These are phyloP conservation scores for Candida jianshihensis DNA, from an alignment of 805 yeast genomes.

Conservation along the genomic window DNA sequence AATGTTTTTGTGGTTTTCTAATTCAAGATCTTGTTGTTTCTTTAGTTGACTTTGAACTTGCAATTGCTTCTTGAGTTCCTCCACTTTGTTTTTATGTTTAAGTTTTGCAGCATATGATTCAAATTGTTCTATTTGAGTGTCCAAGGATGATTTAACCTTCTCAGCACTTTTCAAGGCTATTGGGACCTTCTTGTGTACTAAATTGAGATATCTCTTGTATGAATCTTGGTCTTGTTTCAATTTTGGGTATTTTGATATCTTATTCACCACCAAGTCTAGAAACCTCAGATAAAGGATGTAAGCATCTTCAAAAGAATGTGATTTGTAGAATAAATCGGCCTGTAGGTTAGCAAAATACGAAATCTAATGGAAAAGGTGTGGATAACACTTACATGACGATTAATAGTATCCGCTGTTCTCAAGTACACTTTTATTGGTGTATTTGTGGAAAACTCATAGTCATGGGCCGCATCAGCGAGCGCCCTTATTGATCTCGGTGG, in stretches of 20 bases:
- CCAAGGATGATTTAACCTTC: slow-evolving; percentile 22
- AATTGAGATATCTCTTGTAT: slow-evolving; percentile 8
- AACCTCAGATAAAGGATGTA: slow-evolving; percentile 52
- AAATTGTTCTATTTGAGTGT: slow-evolving; percentile 26
- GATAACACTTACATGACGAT: slow-evolving; percentile 31
- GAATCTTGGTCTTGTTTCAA: slow-evolving; percentile 20
- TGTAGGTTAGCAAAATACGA: too few species aligned
- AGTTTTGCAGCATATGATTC: slow-evolving; percentile 17
- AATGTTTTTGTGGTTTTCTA: not conserved
- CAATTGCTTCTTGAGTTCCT: slow-evolving; percentile 10
- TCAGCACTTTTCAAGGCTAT: slow-evolving; percentile 17
- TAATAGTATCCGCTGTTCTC: slow-evolving; percentile 42
- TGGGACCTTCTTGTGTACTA: slow-evolving; percentile 19
- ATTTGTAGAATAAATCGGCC: slow-evolving; percentile 38
- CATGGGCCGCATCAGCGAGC: slow-evolving; percentile 40
- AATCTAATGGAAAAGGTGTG: too few species aligned
- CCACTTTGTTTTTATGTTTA: slow-evolving; percentile 15
- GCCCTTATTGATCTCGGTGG: slow-evolving; percentile 21
- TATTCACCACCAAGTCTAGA: slow-evolving; percentile 47
- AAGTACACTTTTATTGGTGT: slow-evolving; percentile 50
- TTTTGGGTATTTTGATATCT: slow-evolving; percentile 40
- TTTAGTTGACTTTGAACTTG: not conserved
- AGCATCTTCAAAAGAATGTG: slow-evolving; percentile 40
- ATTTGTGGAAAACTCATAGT: slow-evolving; percentile 44
- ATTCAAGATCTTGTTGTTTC: not conserved